A percentile compares a stretch with the other conserved stretches of the same genome.
phyloP scores from a whole-genome alignment of 331 rosid genomes.

The Dryas integrifolia region DNA sequence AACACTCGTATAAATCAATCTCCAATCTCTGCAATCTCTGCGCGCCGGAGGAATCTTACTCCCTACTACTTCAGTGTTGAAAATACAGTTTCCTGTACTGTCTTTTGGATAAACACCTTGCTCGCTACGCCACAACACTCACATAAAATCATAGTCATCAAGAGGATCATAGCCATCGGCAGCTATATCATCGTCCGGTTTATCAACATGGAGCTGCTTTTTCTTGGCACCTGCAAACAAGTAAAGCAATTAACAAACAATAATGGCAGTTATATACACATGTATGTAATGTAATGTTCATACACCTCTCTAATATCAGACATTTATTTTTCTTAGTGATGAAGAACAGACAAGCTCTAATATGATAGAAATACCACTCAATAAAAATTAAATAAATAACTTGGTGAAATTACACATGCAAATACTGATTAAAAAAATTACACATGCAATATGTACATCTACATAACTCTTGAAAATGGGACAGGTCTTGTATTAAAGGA shows the following conservation, averaged over 20 bases:
- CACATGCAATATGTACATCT: background rate
- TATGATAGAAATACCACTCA: no score
- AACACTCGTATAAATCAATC: slow-evolving; percentile 40
- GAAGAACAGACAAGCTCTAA: no score
- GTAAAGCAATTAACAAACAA: background rate
- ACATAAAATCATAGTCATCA: slow-evolving; percentile 86
- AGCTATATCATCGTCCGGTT: slow-evolving; percentile 72
- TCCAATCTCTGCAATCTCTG: slow-evolving; percentile 8
- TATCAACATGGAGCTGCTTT: slow-evolving; percentile 81
- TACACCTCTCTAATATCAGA: background rate
- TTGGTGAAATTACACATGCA: no score
- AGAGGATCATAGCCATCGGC: slow-evolving; percentile 48
- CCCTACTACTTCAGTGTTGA: slow-evolving; percentile 43
- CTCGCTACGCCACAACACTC: slow-evolving; percentile 36
- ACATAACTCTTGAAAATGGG: background rate
- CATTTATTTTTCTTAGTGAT: no score
- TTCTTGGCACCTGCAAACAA: slow-evolving; percentile 64
- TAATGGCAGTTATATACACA: no score
- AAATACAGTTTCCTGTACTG: slow-evolving; percentile 18
- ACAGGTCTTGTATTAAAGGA: background rate
- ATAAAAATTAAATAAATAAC: no score
- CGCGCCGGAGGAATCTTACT: slow-evolving; percentile 43
- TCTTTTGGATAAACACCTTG: slow-evolving; percentile 30
- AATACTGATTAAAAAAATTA: no score
- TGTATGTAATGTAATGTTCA: no score